These are phyloP conservation scores for Meira miltonrushii DNA, from an alignment of 1,284 basidiomycete genomes.

Conservation along the genomic window DNA sequence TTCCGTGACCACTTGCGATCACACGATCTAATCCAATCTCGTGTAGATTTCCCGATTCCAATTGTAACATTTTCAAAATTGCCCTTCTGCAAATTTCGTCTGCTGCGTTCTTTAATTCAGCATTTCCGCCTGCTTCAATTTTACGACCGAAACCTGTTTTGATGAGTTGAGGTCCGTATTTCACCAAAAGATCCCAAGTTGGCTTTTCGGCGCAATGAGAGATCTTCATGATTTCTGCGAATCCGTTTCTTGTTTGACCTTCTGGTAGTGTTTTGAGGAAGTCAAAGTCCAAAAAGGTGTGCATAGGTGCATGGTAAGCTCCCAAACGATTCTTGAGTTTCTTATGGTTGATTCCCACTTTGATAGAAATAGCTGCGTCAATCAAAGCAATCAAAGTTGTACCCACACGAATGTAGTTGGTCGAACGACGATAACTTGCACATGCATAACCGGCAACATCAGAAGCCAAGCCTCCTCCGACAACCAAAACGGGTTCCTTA, in stretches of 20 bases:
- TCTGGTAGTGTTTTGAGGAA: slow-evolving; percentile 55
- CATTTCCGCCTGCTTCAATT: slow-evolving; percentile 46
- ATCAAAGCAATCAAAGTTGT: slow-evolving; percentile 57
- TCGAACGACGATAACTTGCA: slow-evolving; percentile 55
- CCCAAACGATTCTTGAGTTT: slow-evolving; percentile 50
- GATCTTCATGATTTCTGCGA: slow-evolving; percentile 57
- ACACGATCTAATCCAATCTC: slow-evolving; percentile 57
- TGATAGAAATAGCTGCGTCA: slow-evolving; percentile 57
- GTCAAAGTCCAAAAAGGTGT: slow-evolving; percentile 57
- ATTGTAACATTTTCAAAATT: slow-evolving; percentile 56
- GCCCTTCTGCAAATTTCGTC: slow-evolving; percentile 55
- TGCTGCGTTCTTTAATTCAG: slow-evolving; percentile 51
- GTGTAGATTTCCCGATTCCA: slow-evolving; percentile 57
- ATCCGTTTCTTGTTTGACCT: slow-evolving; percentile 56
- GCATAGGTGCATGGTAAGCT: slow-evolving; percentile 56
- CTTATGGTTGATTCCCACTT: slow-evolving; percentile 49
- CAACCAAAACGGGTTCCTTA: slow-evolving; percentile 56
- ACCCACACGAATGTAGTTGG: slow-evolving; percentile 56
- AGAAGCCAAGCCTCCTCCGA: slow-evolving; percentile 56
- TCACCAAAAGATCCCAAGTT: slow-evolving; percentile 55
- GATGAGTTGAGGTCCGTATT: slow-evolving; percentile 55
- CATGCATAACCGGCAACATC: slow-evolving; percentile 55
- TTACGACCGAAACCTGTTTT: slow-evolving; percentile 55
- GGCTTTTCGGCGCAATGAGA: slow-evolving; percentile 55
- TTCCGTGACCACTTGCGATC: slow-evolving; percentile 56